Conservation (phyloP, 2,329 filamentous ascomycete species). For the Waltergamsia citrina region DNA sequence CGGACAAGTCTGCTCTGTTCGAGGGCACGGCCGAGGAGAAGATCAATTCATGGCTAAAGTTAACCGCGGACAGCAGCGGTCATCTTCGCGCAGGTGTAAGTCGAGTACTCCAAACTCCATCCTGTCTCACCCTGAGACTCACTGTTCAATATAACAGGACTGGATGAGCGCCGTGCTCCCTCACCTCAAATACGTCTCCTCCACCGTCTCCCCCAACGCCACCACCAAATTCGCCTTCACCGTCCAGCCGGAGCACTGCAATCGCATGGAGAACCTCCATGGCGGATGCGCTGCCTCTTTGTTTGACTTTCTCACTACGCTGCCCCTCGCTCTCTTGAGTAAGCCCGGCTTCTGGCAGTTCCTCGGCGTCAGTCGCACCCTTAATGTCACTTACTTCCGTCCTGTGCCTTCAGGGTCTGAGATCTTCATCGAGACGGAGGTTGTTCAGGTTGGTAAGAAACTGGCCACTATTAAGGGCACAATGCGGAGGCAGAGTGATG, state of each 20-base stretch:
- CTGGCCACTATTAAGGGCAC: conserved; percentile 43
- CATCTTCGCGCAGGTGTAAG: conserved; percentile 20
- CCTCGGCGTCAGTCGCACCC: conserved; percentile 55
- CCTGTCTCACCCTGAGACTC: background rate
- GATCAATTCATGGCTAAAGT: conserved; percentile 19
- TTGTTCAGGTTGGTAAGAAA: conserved; percentile 46
- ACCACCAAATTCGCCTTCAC: conserved; percentile 35
- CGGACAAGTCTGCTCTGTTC: background rate
- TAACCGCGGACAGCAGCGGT: conserved; percentile 15
- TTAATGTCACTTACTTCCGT: conserved; percentile 59
- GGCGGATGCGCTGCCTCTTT: conserved; percentile 56
- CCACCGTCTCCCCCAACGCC: conserved; percentile 24
- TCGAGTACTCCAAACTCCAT: background rate
- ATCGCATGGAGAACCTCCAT: conserved; percentile 45
- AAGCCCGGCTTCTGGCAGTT: conserved; percentile 50
- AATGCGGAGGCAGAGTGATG: conserved; percentile 43
- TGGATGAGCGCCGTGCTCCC: conserved; percentile 34
- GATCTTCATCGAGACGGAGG: conserved; percentile 44
- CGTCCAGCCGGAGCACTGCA: conserved; percentile 41
- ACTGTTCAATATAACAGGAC: conserved; percentile 25
- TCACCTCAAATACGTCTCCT: conserved; percentile 27
- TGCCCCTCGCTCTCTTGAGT: conserved; percentile 45
- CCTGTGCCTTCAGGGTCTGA: conserved; percentile 44
- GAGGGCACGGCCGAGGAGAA: conserved; percentile 13
- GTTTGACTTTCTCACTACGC: conserved; percentile 56